phyloP scores from a whole-genome alignment of 371 early-diverging fungal species.

The Rhizomucor miehei region DNA sequence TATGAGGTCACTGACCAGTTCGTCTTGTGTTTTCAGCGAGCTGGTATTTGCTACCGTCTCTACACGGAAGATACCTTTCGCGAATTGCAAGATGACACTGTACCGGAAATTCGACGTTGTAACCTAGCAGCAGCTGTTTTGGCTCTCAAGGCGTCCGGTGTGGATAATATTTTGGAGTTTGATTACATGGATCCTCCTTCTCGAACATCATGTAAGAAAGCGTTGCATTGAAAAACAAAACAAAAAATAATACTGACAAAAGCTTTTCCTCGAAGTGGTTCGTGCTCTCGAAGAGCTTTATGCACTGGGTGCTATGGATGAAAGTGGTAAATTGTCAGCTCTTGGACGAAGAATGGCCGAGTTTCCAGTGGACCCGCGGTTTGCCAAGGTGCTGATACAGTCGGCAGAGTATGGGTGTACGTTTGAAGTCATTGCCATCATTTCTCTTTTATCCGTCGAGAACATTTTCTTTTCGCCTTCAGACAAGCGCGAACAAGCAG shows the following conservation, averaged over 20 bases:
- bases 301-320: slow-evolving; percentile 87
- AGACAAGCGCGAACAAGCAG: slow-evolving; percentile 86
- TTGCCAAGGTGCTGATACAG: slow-evolving; percentile 87
- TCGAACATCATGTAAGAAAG: slow-evolving; percentile 50
- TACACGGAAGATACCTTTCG: slow-evolving; percentile 89
- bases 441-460: slow-evolving; percentile 89
- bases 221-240: too few relatives aligned
- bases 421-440: slow-evolving; percentile 82
- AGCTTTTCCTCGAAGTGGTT: slow-evolving; percentile 41
- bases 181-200: slow-evolving; percentile 96
- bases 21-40: slow-evolving; percentile 23
- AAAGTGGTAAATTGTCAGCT: slow-evolving; percentile 75
- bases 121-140: slow-evolving; percentile 89
- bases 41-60: slow-evolving; percentile 80
- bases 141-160: slow-evolving; percentile 85
- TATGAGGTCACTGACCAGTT: too few relatives aligned
- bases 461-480: slow-evolving; percentile 82
- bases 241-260: slow-evolving; percentile 3
- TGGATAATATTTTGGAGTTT: slow-evolving; percentile 85
- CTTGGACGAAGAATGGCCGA: slow-evolving; percentile 88
- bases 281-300: slow-evolving; percentile 87
- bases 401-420: slow-evolving; percentile 74
- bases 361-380: slow-evolving; percentile 92
- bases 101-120: slow-evolving; percentile 93
- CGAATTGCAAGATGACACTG: slow-evolving; percentile 76